Evolutionary conservation across 73 alveolate species (phyloP).

Genomic region (Symbiodinium pilosum): DNA sequence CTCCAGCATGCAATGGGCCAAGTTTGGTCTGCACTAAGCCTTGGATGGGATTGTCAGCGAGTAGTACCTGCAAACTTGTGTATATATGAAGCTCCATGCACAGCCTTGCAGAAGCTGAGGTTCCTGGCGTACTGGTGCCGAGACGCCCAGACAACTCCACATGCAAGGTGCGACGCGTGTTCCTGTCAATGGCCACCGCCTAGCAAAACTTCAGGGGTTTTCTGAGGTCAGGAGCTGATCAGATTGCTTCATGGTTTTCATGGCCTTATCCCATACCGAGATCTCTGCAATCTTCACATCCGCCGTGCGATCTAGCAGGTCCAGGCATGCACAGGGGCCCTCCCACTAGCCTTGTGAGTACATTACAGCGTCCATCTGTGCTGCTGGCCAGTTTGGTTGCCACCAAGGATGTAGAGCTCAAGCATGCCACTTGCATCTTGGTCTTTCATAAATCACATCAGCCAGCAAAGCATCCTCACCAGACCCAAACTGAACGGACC

Average conservation of each 20-base stretch:
- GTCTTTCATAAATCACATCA: background rate
- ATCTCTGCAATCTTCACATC: constrained; percentile 35
- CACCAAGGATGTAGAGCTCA: constrained; percentile 52
- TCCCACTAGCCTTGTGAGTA: background rate
- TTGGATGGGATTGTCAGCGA: constrained; percentile 14
- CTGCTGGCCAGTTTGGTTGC: constrained; percentile 24
- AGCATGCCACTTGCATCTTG: background rate
- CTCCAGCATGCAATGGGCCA: background rate
- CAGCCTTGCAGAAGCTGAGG: background rate
- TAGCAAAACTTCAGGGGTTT: too few species aligned
- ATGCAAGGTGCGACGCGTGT: background rate
- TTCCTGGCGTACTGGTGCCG: constrained; percentile 58
- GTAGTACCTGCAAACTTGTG: constrained; percentile 26
- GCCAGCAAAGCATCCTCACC: background rate
- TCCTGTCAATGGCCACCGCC: constrained; percentile 21
- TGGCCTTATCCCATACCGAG: background rate
- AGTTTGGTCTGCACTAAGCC: background rate
- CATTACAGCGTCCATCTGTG: background rate
- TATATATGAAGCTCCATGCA: too few species aligned
- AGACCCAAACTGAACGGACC: too few species aligned
- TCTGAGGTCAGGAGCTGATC: too few species aligned
- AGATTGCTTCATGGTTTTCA: too few species aligned
- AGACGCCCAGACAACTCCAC: constrained; percentile 56
- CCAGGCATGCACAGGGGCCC: background rate
- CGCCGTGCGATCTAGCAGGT: constrained; percentile 59